Percentiles rank a stretch among this genome's conserved stretches.
Evolutionary conservation across 1,284 basidiomycete genomes (phyloP).

Genomic region (Sporisorium iseilematis-ciliati): DNA sequence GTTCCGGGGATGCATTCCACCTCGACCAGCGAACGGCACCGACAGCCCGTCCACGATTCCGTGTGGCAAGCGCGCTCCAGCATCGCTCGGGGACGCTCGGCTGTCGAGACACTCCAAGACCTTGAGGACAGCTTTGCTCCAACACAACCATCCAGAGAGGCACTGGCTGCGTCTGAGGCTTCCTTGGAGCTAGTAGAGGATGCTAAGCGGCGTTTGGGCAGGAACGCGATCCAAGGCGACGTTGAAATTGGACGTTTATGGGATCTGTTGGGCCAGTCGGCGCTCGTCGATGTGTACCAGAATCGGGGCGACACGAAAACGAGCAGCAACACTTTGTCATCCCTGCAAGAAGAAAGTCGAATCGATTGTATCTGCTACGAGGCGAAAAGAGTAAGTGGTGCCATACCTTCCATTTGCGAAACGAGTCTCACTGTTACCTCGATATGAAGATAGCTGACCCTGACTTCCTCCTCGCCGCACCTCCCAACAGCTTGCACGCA

Average conservation of each 20-base stretch:
- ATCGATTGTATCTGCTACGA: constrained; percentile 30
- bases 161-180: constrained; percentile 21
- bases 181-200: constrained; percentile 45
- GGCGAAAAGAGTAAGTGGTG: constrained; percentile 22
- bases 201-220: constrained; percentile 37
- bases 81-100: constrained; percentile 19
- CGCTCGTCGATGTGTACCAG: constrained; percentile 32
- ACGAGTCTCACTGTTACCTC: background rate
- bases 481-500: constrained; percentile 15
- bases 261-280: constrained; percentile 24
- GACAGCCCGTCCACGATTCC: constrained; percentile 18
- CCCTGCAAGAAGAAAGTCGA: constrained; percentile 19
- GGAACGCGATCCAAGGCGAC: constrained; percentile 13
- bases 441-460: background rate
- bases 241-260: constrained; percentile 29
- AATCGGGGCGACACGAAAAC: background rate
- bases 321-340: background rate
- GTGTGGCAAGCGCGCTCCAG: constrained; percentile 36
- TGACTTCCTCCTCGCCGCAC: background rate
- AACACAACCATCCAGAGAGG: constrained; percentile 21
- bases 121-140: constrained; percentile 23
- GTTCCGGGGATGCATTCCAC: background rate
- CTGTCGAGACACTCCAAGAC: constrained; percentile 29
- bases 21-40: background rate
- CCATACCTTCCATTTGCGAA: background rate